Evolutionary conservation across 306 rosid species (phyloP).

Genomic region (Chamaecrista fasciculata): DNA sequence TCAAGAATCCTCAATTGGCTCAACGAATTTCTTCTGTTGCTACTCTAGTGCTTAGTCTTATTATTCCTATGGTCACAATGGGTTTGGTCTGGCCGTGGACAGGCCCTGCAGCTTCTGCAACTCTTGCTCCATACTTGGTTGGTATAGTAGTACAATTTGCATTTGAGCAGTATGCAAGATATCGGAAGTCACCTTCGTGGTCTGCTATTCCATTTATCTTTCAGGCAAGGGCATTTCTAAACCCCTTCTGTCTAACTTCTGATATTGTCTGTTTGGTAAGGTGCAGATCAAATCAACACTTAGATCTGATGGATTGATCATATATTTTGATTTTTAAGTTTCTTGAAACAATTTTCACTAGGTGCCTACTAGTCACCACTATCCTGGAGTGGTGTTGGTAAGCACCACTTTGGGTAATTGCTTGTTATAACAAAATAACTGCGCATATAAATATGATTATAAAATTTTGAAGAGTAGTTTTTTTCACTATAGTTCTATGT

Average conservation of each 20-base stretch:
- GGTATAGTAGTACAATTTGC: constrained; percentile 97
- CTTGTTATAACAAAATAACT: not conserved
- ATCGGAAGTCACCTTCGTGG: constrained; percentile 80
- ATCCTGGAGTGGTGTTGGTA: not conserved
- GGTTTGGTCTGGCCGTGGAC: constrained; percentile 99
- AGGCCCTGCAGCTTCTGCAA: constrained; percentile 99
- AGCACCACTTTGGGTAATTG: not conserved
- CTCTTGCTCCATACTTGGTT: constrained; percentile 94
- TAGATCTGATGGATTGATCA: not conserved
- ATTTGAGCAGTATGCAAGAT: constrained; percentile 92
- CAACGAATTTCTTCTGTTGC: constrained; percentile 79
- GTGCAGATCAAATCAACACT: not conserved
- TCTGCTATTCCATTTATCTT: constrained; percentile 92
- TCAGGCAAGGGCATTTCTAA: constrained; percentile 55
- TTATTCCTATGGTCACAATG: constrained; percentile 98
- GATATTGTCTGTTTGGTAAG: not conserved
- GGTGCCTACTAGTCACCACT: not conserved
- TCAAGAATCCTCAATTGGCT: constrained; percentile 55
- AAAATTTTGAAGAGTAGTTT: not conserved
- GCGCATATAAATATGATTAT: not conserved
- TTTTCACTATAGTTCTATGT: no score
- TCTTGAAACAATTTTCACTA: not conserved
- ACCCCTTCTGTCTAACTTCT: not conserved
- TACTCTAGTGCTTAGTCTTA: constrained; percentile 81
- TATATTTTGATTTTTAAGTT: not conserved